Base-by-base conservation (phyloP, 2,329 filamentous ascomycete genomes). In the Fusarium liriodendri region DNA sequence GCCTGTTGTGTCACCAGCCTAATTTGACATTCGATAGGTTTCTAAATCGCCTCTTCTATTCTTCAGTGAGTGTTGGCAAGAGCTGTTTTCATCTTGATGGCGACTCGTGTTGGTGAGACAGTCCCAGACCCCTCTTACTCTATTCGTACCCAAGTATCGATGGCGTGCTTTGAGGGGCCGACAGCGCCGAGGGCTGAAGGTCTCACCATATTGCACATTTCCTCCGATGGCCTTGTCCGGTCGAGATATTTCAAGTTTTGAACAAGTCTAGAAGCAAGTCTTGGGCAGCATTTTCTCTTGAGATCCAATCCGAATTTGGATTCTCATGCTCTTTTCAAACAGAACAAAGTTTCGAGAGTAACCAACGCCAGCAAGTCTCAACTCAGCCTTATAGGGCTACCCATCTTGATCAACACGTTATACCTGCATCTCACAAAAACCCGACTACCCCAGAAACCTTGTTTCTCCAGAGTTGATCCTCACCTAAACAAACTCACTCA, bases 131-230 rank as follows among this genome's bases (percentile, higher is more conserved):
- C 45, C 45, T 50, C 45, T 50, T 50, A 27, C 42, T 47, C 42
- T 25, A 50, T 50, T 50, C 45, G 45, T 50, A 52, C 47, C 18
- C 27, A 32, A 32, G 10, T 32, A 32, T 32, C 16, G 16, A 52
- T 52, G 47, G 47, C 47, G 47, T 52, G 47, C 47, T 52, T n/a
- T 29, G 27, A 47, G 45, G 14, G 45, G 45, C 47, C 47, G 47
- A 52, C 16, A 32, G 27, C 8, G 18, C 25, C 27, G 25, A 52
- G 47, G 47, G 47, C 47, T 52, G 47, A 52, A 52, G 47, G 47
- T 52, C 27, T 52, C 47, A 52, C 47, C 47, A 52, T 18, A 29
- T 52, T 32, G 32, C 27, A 29, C 13, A 52, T 25, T 50, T 16
- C 22, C 9, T 7, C 27, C 18, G 18, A 52, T 7, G 18, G 4